phyloP scores from a whole-genome alignment of 805 yeast species.

The Lachancea waltii region DNA sequence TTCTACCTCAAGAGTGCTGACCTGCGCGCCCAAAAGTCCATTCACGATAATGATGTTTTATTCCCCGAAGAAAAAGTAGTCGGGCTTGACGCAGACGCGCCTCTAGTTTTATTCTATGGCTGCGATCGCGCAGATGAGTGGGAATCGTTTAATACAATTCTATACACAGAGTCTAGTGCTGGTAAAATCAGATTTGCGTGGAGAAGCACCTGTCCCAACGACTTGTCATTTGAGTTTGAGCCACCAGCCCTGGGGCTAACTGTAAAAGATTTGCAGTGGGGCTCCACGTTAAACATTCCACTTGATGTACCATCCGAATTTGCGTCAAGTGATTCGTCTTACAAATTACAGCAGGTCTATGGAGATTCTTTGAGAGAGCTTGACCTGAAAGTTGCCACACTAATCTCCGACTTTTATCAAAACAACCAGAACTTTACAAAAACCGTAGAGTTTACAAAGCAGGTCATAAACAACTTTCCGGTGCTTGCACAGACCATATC shows the following conservation, averaged over 20 bases:
- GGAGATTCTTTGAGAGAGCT: constrained; percentile 32
- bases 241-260: constrained; percentile 25
- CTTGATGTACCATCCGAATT: constrained; percentile 16
- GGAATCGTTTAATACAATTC: constrained; percentile 47
- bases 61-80: constrained; percentile 57
- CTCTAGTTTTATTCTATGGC: constrained; percentile 62
- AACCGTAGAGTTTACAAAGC: constrained; percentile 29
- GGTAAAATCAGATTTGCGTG: constrained; percentile 70
- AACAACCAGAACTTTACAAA: constrained; percentile 32
- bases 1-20: constrained; percentile 66
- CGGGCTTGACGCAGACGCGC: constrained; percentile 43
- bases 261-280: constrained; percentile 25
- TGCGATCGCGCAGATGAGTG: constrained; percentile 47
- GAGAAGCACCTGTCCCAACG: constrained; percentile 51
- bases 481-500: constrained; percentile 20
- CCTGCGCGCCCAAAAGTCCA: constrained; percentile 17
- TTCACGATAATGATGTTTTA: constrained; percentile 17
- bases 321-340: constrained; percentile 42
- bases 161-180: constrained; percentile 50
- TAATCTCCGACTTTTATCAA: constrained; percentile 38
- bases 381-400: constrained; percentile 63
- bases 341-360: constrained; percentile 15
- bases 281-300: constrained; percentile 36
- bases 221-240: constrained; percentile 38
- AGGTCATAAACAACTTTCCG: constrained; percentile 38